These are phyloP conservation scores for Colletotrichum orchidophilum DNA, from an alignment of 2,329 filamentous ascomycete species.

Conservation along the genomic window DNA sequence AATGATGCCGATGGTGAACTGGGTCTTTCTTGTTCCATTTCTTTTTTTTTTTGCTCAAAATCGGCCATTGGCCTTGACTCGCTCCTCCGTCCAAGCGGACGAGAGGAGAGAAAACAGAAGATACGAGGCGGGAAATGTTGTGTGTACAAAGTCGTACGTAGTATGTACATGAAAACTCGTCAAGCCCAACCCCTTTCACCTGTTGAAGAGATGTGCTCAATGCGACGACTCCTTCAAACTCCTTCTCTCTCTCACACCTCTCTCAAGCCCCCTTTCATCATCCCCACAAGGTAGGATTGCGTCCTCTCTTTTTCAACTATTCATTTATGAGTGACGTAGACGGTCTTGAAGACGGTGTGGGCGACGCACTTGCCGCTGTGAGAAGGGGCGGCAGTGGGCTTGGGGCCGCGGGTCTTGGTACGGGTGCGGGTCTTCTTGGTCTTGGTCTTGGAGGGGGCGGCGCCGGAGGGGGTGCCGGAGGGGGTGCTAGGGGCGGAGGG, in stretches of 20 bases:
- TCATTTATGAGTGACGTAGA: constrained; percentile 12
- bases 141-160: constrained; percentile 29
- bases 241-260: neutral
- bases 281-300: neutral
- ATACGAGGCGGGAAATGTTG: neutral
- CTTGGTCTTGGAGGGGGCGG: constrained; percentile 16
- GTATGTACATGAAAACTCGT: constrained; percentile 29
- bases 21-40: neutral
- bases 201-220: neutral
- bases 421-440: constrained; percentile 2
- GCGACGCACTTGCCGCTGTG: neutral
- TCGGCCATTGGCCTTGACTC: constrained; percentile 13
- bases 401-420: constrained; percentile 3
- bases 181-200: neutral
- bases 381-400: neutral
- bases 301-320: too few relatives aligned
- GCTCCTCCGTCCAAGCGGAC: neutral
- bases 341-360: constrained; percentile 10
- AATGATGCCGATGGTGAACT: neutral
- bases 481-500: neutral
- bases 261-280: neutral
- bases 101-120: neutral
- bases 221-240: neutral
- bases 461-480: constrained; percentile 6
- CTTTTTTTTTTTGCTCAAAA: constrained; percentile 23